Conservation (phyloP, 495 filamentous ascomycete species). For the Aspergillus diversus region DNA sequence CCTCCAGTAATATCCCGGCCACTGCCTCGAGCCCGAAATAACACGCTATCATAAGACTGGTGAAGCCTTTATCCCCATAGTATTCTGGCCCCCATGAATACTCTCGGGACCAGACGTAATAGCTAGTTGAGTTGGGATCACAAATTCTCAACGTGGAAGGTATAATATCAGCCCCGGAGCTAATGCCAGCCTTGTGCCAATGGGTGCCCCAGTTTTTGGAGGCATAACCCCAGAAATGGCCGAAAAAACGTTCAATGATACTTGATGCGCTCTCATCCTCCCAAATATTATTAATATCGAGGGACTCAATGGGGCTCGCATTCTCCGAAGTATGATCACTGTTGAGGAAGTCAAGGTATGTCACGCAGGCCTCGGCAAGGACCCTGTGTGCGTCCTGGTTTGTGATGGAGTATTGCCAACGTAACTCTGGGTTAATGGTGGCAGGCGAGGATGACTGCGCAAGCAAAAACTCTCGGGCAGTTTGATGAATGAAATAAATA, state of each 20-base stretch:
- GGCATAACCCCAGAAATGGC: not conserved
- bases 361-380: not conserved
- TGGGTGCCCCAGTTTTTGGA: not conserved
- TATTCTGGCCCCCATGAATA: too few relatives aligned
- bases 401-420: not conserved
- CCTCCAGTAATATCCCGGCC: not conserved
- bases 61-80: not conserved
- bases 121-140: not conserved
- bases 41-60: not conserved
- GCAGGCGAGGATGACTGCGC: not conserved
- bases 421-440: not conserved
- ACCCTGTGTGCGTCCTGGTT: not conserved
- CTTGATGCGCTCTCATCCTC: too few relatives aligned
- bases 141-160: not conserved
- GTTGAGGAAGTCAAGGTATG: not conserved
- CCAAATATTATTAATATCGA: too few relatives aligned
- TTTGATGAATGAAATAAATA: slow-evolving; percentile 9
- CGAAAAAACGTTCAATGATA: too few relatives aligned
- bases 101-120: not conserved
- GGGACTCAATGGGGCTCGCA: too few relatives aligned
- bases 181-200: not conserved
- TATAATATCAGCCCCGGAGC: not conserved
- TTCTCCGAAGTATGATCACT: too few relatives aligned
- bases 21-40: slow-evolving; percentile 1
- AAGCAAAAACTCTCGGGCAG: slow-evolving; percentile 4